Evolutionary conservation across 495 filamentous ascomycete genomes (phyloP), one percentile per base, ranked within the genome.

Genomic region (Pyronema domesticum): DNA sequence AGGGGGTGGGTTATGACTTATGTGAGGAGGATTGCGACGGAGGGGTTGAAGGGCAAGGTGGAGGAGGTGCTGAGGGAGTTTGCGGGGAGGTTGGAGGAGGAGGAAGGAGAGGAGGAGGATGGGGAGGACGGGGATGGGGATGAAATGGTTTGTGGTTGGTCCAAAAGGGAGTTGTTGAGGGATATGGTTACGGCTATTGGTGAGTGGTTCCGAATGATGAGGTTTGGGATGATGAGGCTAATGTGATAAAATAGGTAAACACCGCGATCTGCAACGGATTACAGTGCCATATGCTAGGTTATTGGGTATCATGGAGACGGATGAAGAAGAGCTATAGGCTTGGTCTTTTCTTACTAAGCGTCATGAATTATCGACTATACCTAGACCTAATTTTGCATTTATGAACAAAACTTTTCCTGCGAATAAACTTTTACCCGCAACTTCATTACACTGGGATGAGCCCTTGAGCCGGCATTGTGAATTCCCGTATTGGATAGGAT

Each of bases 1-100:
- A 76, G 83, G 54, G 71, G 93, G 1, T 94, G 94, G 62, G 68
- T 96, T 6, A 80, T 86, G 58, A 96, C 96, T 86, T 99, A 96
- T 60, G 89, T 85, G 1, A 95, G 94, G 69, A 78, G 93, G 3
- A 78, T 99, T 30, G 91, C 93, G 1, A 85, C 85, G 0, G 93
- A 99, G 64, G 88, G 88, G 0, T 68, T 87, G 58, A 79, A 80
- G 60, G 72, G 74, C 37, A 99, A 96, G 68, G 86, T 95, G 0
- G 91, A 95, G 61, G 93, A 96, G 71, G 68, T 99, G 7, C 68
- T 95, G 35, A 80, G 83, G 55, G 80, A 79, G 36, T 68, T 98
- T 46, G 70, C 89, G 18, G 88, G 91, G 11, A 68, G 70, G 57
- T 73, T 78, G 36, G 74, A 73, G 48, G 65, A 65, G 17, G 66